Conservation (phyloP, 306 rosid genomes). For the Acacia acuminata region DNA sequence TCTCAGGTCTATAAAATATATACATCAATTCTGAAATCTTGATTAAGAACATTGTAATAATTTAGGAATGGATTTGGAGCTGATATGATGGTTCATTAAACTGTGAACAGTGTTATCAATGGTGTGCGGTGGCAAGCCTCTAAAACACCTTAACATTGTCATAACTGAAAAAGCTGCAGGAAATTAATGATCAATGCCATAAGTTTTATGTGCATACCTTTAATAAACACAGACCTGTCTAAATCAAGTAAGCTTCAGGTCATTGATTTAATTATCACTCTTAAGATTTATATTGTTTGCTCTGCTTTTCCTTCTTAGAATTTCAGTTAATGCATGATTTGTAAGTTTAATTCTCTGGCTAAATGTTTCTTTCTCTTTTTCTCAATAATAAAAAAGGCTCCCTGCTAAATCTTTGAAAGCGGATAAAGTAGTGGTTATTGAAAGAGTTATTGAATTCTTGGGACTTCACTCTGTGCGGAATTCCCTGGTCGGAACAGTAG, state of each 20-base stretch:
- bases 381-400: conserved; percentile 49
- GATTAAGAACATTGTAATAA: not conserved
- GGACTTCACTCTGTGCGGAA: conserved; percentile 89
- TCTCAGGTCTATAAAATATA: not conserved
- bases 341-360: not conserved
- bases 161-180: not conserved
- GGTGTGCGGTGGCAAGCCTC: not conserved
- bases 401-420: conserved; percentile 66
- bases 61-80: not conserved
- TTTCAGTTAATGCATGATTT: conserved; percentile 2
- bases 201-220: not conserved
- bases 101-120: not conserved
- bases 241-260: not conserved
- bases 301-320: not conserved
- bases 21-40: not conserved
- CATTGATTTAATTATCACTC: not conserved
- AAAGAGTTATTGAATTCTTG: conserved; percentile 86
- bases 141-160: not conserved
- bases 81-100: not conserved
- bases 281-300: not conserved
- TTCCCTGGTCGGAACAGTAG: conserved; percentile 91
- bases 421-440: conserved; percentile 84
- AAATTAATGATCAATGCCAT: not conserved
- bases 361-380: conserved; percentile 9
- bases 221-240: too few relatives aligned